These are phyloP conservation scores for Cornus florida DNA, from an alignment of 148 eudicot species.

Conservation along the genomic window DNA sequence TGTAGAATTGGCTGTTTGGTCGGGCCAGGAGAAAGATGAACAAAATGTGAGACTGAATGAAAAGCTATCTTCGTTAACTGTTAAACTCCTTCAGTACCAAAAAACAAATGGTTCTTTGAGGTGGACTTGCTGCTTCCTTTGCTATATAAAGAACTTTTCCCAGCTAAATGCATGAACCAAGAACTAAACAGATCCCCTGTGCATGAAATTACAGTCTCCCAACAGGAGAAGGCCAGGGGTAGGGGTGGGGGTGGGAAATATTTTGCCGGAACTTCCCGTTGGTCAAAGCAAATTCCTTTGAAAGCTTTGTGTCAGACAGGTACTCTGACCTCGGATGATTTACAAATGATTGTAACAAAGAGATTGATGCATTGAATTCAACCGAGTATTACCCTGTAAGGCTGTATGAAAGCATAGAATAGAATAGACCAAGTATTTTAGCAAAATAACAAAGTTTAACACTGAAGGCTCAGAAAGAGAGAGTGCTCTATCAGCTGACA, in stretches of 20 bases:
- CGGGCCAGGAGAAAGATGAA: too few relatives aligned
- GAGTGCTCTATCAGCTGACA: neutral
- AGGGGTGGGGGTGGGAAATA: constrained; percentile 53
- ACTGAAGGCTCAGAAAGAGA: neutral
- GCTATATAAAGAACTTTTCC: neutral
- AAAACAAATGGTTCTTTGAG: too few relatives aligned
- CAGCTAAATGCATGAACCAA: neutral
- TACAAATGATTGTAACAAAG: constrained; percentile 62
- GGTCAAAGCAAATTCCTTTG: constrained; percentile 13
- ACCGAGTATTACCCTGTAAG: constrained; percentile 56
- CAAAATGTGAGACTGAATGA: too few relatives aligned
- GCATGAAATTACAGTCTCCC: constrained; percentile 54
- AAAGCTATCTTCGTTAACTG: too few relatives aligned
- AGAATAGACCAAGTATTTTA: too few relatives aligned
- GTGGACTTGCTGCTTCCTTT: too few relatives aligned
- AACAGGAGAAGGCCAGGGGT: constrained; percentile 46
- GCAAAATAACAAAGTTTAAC: neutral
- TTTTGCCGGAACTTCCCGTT: constrained; percentile 30
- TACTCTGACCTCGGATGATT: constrained; percentile 29
- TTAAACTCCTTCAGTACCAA: too few relatives aligned
- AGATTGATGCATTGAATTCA: constrained; percentile 53
- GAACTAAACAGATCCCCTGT: neutral
- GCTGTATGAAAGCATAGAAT: constrained; percentile 36
- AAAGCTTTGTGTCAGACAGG: constrained; percentile 17
- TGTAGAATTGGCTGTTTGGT: too few relatives aligned